Percentiles rank a stretch among this genome's conserved stretches.
Conservation (phyloP, 1,284 basidiomycete species). For the Sutorius eximius region DNA sequence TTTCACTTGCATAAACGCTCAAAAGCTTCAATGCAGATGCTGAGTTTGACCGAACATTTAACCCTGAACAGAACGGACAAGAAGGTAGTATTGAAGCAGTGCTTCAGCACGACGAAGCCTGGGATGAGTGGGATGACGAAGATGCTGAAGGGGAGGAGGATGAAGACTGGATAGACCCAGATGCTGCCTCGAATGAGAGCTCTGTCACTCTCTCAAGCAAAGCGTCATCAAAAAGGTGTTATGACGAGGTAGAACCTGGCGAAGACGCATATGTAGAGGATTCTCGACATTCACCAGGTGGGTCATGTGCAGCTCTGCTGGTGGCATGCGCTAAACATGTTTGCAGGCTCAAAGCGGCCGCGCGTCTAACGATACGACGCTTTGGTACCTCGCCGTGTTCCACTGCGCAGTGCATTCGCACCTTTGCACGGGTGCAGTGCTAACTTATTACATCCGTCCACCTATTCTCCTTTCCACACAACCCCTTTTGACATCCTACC, state of each 20-base stretch:
- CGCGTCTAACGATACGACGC: slow-evolving; percentile 32
- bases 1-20: background rate
- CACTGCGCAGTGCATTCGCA: slow-evolving; percentile 2
- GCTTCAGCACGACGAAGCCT: slow-evolving; percentile 27
- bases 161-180: slow-evolving; percentile 37
- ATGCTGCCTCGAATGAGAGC: slow-evolving; percentile 39
- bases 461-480: slow-evolving; percentile 6
- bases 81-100: slow-evolving; percentile 17
- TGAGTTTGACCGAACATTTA: slow-evolving; percentile 29
- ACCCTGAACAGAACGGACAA: slow-evolving; percentile 16
- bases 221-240: slow-evolving; percentile 45
- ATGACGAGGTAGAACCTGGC: slow-evolving; percentile 47
- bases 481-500: slow-evolving; percentile 4
- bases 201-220: slow-evolving; percentile 50
- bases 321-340: background rate
- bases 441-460: slow-evolving; percentile 32
- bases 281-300: slow-evolving; percentile 48
- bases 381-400: background rate
- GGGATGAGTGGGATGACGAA: slow-evolving; percentile 40
- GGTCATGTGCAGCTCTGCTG: slow-evolving; percentile 8
- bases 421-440: slow-evolving; percentile 10
- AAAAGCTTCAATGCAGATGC: slow-evolving; percentile 22
- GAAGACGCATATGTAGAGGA: slow-evolving; percentile 34
- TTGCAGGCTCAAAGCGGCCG: slow-evolving; percentile 37
- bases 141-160: slow-evolving; percentile 45